A percentile compares a stretch with the other conserved stretches of the same genome.
Conservation (phyloP, 164 flowering plant genomes). For the Tinospora cordifolia region DNA sequence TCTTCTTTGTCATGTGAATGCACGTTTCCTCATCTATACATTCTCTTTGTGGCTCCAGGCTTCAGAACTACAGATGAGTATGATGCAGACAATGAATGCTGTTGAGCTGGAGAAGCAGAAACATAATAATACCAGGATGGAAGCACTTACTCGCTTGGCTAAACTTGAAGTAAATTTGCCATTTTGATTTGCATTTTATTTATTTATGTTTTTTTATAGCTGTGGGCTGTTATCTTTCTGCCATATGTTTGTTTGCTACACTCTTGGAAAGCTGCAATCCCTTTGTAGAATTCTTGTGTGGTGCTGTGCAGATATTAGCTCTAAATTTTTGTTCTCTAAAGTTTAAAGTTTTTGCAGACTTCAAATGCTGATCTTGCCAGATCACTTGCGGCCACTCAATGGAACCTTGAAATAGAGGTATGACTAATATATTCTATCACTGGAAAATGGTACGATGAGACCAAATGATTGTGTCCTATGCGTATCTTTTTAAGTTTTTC, state of each 20-base stretch:
- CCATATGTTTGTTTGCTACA: constrained; percentile 5
- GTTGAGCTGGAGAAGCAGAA: constrained; percentile 90
- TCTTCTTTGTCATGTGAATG: not conserved
- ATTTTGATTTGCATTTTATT: not conserved
- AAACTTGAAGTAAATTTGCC: constrained; percentile 62
- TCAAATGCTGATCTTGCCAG: constrained; percentile 79
- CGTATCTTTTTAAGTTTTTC: not conserved
- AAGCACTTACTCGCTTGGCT: constrained; percentile 65
- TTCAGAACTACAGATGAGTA: constrained; percentile 68
- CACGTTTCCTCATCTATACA: not conserved
- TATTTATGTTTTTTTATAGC: not conserved
- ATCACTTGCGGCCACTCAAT: constrained; percentile 66
- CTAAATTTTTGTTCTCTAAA: constrained; percentile 20
- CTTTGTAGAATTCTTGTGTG: constrained; percentile 5
- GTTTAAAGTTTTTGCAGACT: constrained; percentile 51
- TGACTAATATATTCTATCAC: constrained; percentile 1
- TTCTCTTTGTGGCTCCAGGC: constrained; percentile 45
- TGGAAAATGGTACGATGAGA: not conserved
- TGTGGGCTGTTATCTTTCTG: not conserved
- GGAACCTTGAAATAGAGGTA: constrained; percentile 92
- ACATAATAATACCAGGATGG: constrained; percentile 88
- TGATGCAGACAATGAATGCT: constrained; percentile 93
- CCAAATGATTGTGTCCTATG: not conserved
- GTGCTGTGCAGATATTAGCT: not conserved
- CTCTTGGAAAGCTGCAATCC: not conserved